These are phyloP conservation scores for Talaromyces islandicus DNA, from an alignment of 2,329 filamentous ascomycete species.

Conservation along the genomic window DNA sequence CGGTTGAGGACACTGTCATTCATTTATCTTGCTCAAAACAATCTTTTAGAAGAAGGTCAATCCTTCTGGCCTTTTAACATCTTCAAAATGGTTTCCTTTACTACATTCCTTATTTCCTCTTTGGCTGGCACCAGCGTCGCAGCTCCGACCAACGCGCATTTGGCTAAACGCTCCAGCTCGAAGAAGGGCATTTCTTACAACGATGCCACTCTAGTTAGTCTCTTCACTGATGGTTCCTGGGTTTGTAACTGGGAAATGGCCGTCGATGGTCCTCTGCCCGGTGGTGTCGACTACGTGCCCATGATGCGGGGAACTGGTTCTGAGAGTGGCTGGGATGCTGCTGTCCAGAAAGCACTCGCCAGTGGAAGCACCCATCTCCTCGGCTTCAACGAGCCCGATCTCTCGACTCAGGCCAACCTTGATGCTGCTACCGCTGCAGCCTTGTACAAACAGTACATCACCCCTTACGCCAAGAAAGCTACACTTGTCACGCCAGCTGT, in stretches of 20 bases:
- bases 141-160: conserved; percentile 15
- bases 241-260: conserved; percentile 40
- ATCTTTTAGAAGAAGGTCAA: neutral
- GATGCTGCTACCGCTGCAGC: conserved; percentile 28
- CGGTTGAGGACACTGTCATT: neutral
- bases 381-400: conserved; percentile 45
- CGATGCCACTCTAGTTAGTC: conserved; percentile 22
- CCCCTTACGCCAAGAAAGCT: conserved; percentile 28
- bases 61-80: neutral
- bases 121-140: conserved; percentile 28
- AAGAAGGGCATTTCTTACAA: conserved; percentile 32
- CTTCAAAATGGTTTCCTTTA: conserved; percentile 4
- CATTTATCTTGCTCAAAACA: neutral
- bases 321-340: conserved; percentile 29
- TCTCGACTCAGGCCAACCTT: conserved; percentile 33
- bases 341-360: conserved; percentile 28
- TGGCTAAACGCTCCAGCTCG: conserved; percentile 22
- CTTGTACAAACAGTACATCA: conserved; percentile 34
- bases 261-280: conserved; percentile 23
- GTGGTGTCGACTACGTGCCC: conserved; percentile 37
- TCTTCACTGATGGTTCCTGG: conserved; percentile 34
- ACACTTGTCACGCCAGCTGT: conserved; percentile 38
- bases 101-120: conserved; percentile 4
- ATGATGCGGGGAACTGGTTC: conserved; percentile 40
- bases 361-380: conserved; percentile 33